phyloP scores from a whole-genome alignment of 2,329 filamentous ascomycete genomes.

The Apiospora pterosperma region DNA sequence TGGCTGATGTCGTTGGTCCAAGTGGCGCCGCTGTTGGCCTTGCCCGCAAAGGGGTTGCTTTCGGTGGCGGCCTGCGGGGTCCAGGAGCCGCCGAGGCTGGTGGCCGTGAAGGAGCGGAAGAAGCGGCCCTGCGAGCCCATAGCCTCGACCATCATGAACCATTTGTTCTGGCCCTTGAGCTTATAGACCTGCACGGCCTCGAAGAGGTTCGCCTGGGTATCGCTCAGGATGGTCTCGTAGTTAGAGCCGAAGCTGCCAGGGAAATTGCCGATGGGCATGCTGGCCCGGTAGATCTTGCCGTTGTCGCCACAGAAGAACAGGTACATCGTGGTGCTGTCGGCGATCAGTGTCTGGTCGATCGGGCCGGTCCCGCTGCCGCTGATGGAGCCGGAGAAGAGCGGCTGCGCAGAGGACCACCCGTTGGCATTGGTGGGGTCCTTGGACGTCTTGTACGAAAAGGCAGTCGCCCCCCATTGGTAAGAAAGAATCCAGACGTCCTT shows the following conservation, averaged over 20 bases:
- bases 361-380: conserved; percentile 45
- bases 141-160: conserved; percentile 67
- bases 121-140: conserved; percentile 56
- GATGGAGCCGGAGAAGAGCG: conserved; percentile 56
- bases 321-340: conserved; percentile 59
- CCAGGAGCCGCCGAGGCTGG: conserved; percentile 54
- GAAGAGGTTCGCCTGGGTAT: conserved; percentile 56
- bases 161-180: conserved; percentile 46
- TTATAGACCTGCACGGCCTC: conserved; percentile 67
- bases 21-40: conserved; percentile 59
- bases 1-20: conserved; percentile 69
- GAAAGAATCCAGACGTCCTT: conserved; percentile 61
- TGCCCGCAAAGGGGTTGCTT: conserved; percentile 61
- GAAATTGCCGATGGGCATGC: conserved; percentile 61
- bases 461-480: conserved; percentile 58
- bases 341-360: conserved; percentile 64
- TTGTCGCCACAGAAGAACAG: conserved; percentile 67
- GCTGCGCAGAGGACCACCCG: conserved; percentile 50
- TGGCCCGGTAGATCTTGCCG: conserved; percentile 61
- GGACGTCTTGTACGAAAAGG: conserved; percentile 60
- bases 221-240: conserved; percentile 48
- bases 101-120: conserved; percentile 65
- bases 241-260: conserved; percentile 55
- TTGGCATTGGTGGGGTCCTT: conserved; percentile 54
- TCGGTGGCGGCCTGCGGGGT: conserved; percentile 54